Conservation (phyloP, 106 monocot species). For the Hemerocallis citrina region DNA sequence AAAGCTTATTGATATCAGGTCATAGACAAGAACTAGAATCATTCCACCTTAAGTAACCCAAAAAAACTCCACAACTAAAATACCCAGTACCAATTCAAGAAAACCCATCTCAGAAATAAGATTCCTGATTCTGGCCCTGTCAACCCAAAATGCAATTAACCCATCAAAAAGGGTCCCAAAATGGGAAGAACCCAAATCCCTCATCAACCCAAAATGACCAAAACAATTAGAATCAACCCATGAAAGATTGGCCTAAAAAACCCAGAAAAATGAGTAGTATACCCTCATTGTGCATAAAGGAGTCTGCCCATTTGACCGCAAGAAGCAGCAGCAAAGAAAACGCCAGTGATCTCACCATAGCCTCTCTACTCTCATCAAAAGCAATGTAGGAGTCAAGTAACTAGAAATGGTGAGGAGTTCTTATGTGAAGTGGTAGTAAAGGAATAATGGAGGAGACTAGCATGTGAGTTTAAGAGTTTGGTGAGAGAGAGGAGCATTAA, state of each 20-base stretch:
- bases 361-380: neutral
- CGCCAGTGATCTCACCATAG: slow-evolving; percentile 19
- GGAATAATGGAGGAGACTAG: slow-evolving; percentile 6
- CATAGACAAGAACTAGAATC: no score
- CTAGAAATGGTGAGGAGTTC: neutral
- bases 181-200: no score
- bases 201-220: no score
- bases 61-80: neutral
- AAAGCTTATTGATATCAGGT: no score
- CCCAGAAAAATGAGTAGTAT: neutral
- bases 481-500: neutral
- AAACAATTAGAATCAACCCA: neutral
- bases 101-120: neutral
- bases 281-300: slow-evolving; percentile 28
- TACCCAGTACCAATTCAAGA: no score
- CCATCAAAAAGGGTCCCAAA: no score
- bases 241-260: neutral
- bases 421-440: neutral
- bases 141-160: no score
- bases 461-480: slow-evolving; percentile 1
- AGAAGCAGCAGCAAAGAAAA: slow-evolving; percentile 29
- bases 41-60: no score
- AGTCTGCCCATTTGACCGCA: slow-evolving; percentile 24
- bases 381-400: neutral
- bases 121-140: no score